Conservation (phyloP, 441 rosid genomes). For the Hura crepitans region DNA sequence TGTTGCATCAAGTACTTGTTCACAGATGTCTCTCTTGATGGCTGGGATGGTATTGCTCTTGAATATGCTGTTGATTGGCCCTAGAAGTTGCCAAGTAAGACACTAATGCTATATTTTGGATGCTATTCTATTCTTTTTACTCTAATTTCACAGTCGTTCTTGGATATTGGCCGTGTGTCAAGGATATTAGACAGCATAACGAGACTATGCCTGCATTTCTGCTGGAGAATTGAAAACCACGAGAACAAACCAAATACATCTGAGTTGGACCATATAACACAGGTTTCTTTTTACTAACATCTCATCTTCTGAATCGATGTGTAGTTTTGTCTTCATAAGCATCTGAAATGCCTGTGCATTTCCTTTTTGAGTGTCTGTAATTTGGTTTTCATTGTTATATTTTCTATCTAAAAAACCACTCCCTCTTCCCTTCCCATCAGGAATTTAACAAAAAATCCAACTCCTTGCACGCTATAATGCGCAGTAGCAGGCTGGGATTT, state of each 20-base stretch:
- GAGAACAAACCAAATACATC: constrained; percentile 67
- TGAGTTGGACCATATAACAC: constrained; percentile 76
- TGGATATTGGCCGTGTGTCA: constrained; percentile 92
- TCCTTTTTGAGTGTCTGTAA: not conserved
- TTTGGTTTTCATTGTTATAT: not conserved
- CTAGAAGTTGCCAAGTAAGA: constrained; percentile 86
- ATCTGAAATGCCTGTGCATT: not conserved
- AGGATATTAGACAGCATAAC: constrained; percentile 93
- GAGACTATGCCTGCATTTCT: constrained; percentile 93
- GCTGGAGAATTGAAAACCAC: constrained; percentile 96
- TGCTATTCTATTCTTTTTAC: constrained; percentile 40
- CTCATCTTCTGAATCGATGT: not conserved
- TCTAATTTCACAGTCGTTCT: constrained; percentile 88
- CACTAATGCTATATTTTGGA: constrained; percentile 19
- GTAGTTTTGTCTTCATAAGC: not conserved
- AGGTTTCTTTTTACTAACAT: constrained; percentile 40
- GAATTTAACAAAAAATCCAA: constrained; percentile 96
- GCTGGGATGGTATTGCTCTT: constrained; percentile 93
- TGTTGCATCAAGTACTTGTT: constrained; percentile 37
- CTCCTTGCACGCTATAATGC: constrained; percentile 76
- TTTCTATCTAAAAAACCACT: constrained; percentile 6
- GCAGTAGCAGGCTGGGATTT: constrained; percentile 92
- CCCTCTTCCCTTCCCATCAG: constrained; percentile 32
- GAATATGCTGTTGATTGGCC: constrained; percentile 98
- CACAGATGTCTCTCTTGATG: constrained; percentile 64